These are phyloP conservation scores for Xylariaceae sp. DNA, from an alignment of 2,329 filamentous ascomycete species.

Conservation along the genomic window DNA sequence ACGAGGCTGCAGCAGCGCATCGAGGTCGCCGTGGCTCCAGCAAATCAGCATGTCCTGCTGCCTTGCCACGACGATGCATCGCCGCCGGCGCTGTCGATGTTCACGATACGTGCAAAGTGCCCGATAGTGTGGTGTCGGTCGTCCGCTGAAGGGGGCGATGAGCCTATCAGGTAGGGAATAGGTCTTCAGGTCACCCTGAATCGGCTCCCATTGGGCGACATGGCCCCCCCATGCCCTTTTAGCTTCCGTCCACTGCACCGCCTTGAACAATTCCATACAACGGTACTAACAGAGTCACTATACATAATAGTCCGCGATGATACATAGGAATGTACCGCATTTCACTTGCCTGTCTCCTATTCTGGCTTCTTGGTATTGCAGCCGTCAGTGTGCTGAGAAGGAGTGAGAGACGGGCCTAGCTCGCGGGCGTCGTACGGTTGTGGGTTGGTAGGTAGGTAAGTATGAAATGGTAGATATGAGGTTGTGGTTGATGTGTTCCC, in stretches of 20 bases:
- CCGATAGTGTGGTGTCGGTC: background rate
- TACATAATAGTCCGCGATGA: background rate
- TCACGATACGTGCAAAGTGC: background rate
- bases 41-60: background rate
- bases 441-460: too few relatives aligned
- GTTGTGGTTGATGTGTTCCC: too few relatives aligned
- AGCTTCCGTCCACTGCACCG: slow-evolving; percentile 5
- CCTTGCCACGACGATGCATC: background rate
- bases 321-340: background rate
- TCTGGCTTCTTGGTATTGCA: background rate
- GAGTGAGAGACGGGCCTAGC: too few relatives aligned
- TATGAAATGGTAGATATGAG: too few relatives aligned
- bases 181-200: background rate
- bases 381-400: too few relatives aligned
- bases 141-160: background rate
- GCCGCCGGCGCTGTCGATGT: too few relatives aligned
- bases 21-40: background rate
- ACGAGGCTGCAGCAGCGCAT: too few relatives aligned
- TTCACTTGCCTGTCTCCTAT: background rate
- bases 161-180: background rate
- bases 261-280: background rate
- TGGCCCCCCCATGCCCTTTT: background rate
- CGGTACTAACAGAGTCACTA: background rate
- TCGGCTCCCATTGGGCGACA: slow-evolving; percentile 5
- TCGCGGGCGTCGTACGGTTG: too few relatives aligned